Percentiles rank a stretch among this genome's conserved stretches.
Conservation (phyloP, 1,284 basidiomycete species). For the Cryptococcus sp. region DNA sequence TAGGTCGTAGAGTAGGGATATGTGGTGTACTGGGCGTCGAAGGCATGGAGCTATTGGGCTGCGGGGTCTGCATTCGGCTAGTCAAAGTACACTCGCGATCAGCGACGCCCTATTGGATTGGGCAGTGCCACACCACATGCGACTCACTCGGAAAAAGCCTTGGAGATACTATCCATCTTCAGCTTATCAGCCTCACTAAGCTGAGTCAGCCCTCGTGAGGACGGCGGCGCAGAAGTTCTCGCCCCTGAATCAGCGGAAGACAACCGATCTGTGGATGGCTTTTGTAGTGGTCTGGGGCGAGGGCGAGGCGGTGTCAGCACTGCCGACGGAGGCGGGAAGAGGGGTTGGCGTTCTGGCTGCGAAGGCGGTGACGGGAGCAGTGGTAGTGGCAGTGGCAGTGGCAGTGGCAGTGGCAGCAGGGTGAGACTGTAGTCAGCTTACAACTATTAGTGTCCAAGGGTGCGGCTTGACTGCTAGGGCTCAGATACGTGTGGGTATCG, state of each 20-base stretch:
- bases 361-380: background rate
- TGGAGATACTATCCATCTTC: constrained; percentile 20
- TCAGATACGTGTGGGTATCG: too few relatives aligned
- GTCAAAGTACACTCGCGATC: background rate
- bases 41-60: background rate
- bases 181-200: constrained; percentile 11
- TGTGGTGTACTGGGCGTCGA: constrained; percentile 5
- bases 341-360: constrained; percentile 16
- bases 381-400: too few relatives aligned
- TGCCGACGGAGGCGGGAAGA: constrained; percentile 17
- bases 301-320: constrained; percentile 18
- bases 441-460: too few relatives aligned
- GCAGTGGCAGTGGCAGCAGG: too few relatives aligned
- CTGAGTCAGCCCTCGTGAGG: background rate
- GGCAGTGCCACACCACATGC: background rate
- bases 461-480: too few relatives aligned
- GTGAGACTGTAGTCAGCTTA: too few relatives aligned
- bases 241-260: background rate
- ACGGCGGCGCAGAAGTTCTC: background rate
- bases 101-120: background rate
- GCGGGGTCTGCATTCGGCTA: constrained; percentile 18
- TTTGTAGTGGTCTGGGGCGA: constrained; percentile 11
- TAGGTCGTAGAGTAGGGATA: constrained; percentile 2
- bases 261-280: background rate
- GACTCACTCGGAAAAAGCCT: constrained; percentile 27